phyloP scores from a whole-genome alignment of 805 yeast genomes.

The Kuraishia molischiana region DNA sequence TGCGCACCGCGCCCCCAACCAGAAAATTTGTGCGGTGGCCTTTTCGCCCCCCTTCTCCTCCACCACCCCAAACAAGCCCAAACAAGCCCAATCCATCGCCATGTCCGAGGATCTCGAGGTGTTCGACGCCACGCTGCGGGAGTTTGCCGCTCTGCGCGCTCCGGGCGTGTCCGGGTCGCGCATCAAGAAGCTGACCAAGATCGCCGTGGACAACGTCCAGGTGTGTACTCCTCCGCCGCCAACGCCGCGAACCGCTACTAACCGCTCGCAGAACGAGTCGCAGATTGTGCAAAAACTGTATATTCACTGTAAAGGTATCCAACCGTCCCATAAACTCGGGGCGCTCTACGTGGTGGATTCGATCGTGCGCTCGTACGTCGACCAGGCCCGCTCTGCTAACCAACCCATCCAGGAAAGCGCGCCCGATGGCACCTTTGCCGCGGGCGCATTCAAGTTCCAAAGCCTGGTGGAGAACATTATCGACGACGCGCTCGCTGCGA shows the following conservation, averaged over 20 bases:
- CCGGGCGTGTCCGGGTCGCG: constrained; percentile 96
- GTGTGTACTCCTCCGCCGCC: constrained; percentile 10
- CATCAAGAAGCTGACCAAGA: constrained; percentile 73
- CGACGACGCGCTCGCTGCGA: constrained; percentile 48
- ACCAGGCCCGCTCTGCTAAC: constrained; percentile 45
- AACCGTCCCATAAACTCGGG: constrained; percentile 81
- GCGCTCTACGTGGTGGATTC: constrained; percentile 89
- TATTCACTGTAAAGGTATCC: constrained; percentile 61
- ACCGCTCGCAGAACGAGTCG: constrained; percentile 23
- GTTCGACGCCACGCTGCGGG: constrained; percentile 38
- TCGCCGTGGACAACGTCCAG: constrained; percentile 61
- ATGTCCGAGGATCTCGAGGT: constrained; percentile 19
- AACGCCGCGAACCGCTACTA: background rate
- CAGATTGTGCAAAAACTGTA: constrained; percentile 48
- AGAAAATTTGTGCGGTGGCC: background rate
- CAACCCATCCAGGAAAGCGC: constrained; percentile 39
- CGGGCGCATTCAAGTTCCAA: constrained; percentile 60
- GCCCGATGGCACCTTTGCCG: constrained; percentile 62
- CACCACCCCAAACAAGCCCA: too few species aligned
- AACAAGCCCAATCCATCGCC: too few species aligned
- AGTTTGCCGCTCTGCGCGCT: constrained; percentile 51
- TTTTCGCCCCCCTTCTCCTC: background rate
- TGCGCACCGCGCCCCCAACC: background rate
- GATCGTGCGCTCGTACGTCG: constrained; percentile 76
- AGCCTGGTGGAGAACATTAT: constrained; percentile 54